Evolutionary conservation across 1,284 basidiomycete species (phyloP).

Genomic region (Ganoderma lingzhi): DNA sequence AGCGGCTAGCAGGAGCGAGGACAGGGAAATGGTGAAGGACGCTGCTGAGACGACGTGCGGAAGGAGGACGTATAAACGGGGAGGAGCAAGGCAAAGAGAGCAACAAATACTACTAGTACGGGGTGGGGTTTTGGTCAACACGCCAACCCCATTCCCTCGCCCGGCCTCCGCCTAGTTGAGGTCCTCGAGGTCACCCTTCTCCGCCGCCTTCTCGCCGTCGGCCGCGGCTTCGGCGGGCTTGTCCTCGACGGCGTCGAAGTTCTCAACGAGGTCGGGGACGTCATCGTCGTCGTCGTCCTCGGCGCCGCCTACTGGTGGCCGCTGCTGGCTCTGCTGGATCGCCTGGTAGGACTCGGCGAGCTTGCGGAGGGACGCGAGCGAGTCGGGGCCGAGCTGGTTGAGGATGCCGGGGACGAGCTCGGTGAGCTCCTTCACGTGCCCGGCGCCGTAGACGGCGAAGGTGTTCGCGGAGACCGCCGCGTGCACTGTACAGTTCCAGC

Average conservation of each 20-base stretch:
- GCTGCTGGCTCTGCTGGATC: slow-evolving; percentile 86
- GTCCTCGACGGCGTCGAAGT: slow-evolving; percentile 85
- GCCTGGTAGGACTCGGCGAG: slow-evolving; percentile 98
- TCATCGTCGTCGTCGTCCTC: slow-evolving; percentile 69
- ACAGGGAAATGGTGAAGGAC: slow-evolving; percentile 17
- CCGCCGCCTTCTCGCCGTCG: slow-evolving; percentile 50
- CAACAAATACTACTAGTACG: slow-evolving; percentile 20
- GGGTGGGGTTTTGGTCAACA: slow-evolving; percentile 19
- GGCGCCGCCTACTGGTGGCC: slow-evolving; percentile 58
- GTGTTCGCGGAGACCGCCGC: slow-evolving; percentile 94
- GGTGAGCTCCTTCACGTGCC: slow-evolving; percentile 97
- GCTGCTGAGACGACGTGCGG: slow-evolving; percentile 25
- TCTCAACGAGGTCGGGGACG: slow-evolving; percentile 93
- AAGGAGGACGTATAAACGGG: slow-evolving; percentile 21
- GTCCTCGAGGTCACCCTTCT: slow-evolving; percentile 56
- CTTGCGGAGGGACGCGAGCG: slow-evolving; percentile 94
- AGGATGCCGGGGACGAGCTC: slow-evolving; percentile 99
- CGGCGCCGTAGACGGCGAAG: slow-evolving; percentile 95
- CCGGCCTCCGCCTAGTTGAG: slow-evolving; percentile 24
- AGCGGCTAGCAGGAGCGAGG: slow-evolving; percentile 31
- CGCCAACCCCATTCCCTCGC: slow-evolving; percentile 38
- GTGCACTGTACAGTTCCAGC: slow-evolving; percentile 72
- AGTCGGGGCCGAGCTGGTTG: slow-evolving; percentile 99
- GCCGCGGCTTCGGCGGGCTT: slow-evolving; percentile 55
- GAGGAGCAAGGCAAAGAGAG: slow-evolving; percentile 19